Conservation (phyloP, 495 filamentous ascomycete genomes). For the Pseudoneurospora amorphoporcata region DNA sequence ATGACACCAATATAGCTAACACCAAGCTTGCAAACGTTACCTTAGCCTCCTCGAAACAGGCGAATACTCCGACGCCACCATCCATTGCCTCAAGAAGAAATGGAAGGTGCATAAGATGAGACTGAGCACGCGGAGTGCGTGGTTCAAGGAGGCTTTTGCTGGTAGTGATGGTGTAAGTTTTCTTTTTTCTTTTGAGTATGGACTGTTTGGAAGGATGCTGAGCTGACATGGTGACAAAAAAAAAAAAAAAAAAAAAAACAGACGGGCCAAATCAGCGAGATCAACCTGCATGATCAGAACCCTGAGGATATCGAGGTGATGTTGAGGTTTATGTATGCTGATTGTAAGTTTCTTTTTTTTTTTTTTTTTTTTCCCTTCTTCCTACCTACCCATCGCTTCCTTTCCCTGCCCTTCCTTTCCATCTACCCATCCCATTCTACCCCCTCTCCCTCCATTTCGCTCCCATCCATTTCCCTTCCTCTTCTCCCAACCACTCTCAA, state of each 20-base stretch:
- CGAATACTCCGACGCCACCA: conserved; percentile 5
- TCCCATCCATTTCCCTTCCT: too few species aligned
- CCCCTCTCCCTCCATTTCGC: too few species aligned
- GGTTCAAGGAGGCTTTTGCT: conserved; percentile 9
- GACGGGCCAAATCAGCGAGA: background rate
- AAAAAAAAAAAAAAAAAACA: background rate
- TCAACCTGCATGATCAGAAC: conserved; percentile 1
- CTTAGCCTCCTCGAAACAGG: conserved; percentile 6
- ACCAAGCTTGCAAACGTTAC: background rate
- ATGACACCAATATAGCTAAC: background rate
- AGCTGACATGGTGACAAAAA: too few species aligned
- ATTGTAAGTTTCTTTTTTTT: conserved; percentile 1
- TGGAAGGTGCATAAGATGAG: conserved; percentile 15
- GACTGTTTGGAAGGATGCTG: too few species aligned
- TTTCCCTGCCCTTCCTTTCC: too few species aligned
- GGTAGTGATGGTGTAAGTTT: background rate
- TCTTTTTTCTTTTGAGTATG: too few species aligned
- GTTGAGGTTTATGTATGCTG: conserved; percentile 8
- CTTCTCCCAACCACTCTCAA: background rate
- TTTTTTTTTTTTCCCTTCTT: background rate
- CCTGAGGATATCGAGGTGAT: background rate
- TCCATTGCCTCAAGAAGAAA: conserved; percentile 1
- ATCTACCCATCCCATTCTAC: too few species aligned
- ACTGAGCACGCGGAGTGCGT: conserved; percentile 5
- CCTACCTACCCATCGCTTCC: too few species aligned